Conservation (phyloP, 331 rosid species). For the Acacia concinna region DNA sequence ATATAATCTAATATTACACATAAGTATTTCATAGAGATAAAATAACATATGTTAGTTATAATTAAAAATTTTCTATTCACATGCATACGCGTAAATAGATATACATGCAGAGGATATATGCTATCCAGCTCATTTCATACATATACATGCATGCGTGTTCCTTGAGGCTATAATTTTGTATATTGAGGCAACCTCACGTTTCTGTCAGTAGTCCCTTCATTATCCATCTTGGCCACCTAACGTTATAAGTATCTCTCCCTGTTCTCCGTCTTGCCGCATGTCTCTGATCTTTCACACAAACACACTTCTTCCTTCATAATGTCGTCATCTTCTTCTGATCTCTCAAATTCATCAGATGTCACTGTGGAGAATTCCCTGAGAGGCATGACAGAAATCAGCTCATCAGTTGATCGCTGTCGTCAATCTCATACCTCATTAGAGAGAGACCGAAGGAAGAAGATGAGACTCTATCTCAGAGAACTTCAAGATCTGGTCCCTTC, state of each 20-base stretch:
- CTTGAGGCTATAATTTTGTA: not conserved
- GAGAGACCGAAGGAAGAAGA: slow-evolving; percentile 85
- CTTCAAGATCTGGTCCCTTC: slow-evolving; percentile 86
- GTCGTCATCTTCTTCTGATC: not conserved
- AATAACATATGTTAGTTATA: too few relatives aligned
- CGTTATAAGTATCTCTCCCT: not conserved
- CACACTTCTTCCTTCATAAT: not conserved
- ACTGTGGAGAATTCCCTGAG: not conserved
- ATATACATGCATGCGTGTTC: not conserved
- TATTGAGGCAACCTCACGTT: not conserved
- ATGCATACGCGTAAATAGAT: too few relatives aligned
- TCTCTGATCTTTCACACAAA: not conserved
- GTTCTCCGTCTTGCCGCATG: not conserved
- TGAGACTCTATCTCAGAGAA: slow-evolving; percentile 59
- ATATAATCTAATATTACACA: too few relatives aligned
- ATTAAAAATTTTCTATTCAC: too few relatives aligned
- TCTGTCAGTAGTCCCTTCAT: not conserved
- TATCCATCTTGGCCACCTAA: not conserved
- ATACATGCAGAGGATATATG: too few relatives aligned
- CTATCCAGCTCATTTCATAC: not conserved
- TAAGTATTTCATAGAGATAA: too few relatives aligned
- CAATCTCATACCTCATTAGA: slow-evolving; percentile 62
- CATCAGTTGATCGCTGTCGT: slow-evolving; percentile 23
- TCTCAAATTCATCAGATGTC: not conserved
- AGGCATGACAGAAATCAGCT: not conserved